Conservation (phyloP, 495 filamentous ascomycete species). For the Cetradonia linearis region DNA sequence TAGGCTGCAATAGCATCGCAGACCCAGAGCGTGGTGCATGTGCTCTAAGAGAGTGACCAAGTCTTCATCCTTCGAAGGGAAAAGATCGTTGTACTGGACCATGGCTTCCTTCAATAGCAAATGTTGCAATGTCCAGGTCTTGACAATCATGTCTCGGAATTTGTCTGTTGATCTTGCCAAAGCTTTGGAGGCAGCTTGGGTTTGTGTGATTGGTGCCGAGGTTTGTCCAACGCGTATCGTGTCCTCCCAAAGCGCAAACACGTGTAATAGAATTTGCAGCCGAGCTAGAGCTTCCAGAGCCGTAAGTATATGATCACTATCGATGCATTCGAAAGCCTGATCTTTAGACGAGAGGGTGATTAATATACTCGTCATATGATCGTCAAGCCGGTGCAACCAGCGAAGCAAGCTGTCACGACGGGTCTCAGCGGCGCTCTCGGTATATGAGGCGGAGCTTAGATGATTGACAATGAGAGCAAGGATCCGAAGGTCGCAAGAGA, state of each 20-base stretch:
- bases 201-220: constrained; percentile 34
- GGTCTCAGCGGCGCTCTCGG: constrained; percentile 47
- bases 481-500: constrained; percentile 74
- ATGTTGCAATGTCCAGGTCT: constrained; percentile 73
- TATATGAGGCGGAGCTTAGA: constrained; percentile 52
- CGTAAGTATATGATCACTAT: constrained; percentile 60
- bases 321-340: constrained; percentile 71
- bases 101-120: constrained; percentile 66
- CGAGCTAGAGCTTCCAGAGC: constrained; percentile 59
- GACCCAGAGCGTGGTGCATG: constrained; percentile 76
- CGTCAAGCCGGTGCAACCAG: constrained; percentile 68
- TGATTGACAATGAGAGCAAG: constrained; percentile 73
- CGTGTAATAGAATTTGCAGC: constrained; percentile 62
- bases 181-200: constrained; percentile 35
- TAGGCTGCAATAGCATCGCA: constrained; percentile 76
- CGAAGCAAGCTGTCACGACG: constrained; percentile 59
- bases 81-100: constrained; percentile 50
- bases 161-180: constrained; percentile 52
- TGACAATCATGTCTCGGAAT: constrained; percentile 80
- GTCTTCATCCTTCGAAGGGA: constrained; percentile 55
- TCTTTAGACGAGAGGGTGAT: constrained; percentile 51
- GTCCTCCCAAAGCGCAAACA: constrained; percentile 72
- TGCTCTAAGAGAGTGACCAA: constrained; percentile 62
- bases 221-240: constrained; percentile 63
- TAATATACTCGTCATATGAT: constrained; percentile 57